Evolutionary conservation across 2,329 filamentous ascomycete genomes (phyloP).

Genomic region (Trichoderma gracile): DNA sequence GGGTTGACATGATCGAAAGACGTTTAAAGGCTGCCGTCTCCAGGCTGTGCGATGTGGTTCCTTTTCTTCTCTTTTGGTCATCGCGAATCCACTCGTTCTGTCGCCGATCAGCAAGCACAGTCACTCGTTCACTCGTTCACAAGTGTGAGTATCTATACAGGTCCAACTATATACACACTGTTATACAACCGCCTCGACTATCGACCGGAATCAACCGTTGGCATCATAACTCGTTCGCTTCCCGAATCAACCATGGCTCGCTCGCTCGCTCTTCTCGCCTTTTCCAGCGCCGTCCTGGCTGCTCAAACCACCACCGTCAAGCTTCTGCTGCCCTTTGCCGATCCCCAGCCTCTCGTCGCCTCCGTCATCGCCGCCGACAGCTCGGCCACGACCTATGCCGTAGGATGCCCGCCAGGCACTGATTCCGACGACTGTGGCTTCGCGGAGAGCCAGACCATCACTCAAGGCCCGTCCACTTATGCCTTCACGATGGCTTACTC

Average conservation of each 20-base stretch:
- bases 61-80: background rate
- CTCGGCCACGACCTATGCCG: slow-evolving; percentile 36
- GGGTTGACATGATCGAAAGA: background rate
- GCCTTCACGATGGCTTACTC: background rate
- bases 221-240: background rate
- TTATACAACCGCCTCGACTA: background rate
- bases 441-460: slow-evolving; percentile 29
- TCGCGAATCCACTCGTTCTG: background rate
- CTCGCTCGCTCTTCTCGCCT: slow-evolving; percentile 33
- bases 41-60: background rate
- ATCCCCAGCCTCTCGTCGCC: slow-evolving; percentile 29
- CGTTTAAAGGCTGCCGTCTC: too few relatives aligned
- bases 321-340: slow-evolving; percentile 34
- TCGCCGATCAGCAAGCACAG: background rate
- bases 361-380: slow-evolving; percentile 18
- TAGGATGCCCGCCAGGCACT: slow-evolving; percentile 32
- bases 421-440: background rate
- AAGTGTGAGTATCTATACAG: too few relatives aligned
- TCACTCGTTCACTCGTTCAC: background rate
- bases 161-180: background rate
- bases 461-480: slow-evolving; percentile 36
- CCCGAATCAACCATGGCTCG: slow-evolving; percentile 25
- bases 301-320: slow-evolving; percentile 34
- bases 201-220: background rate
- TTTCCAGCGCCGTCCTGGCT: slow-evolving; percentile 31